phyloP scores from a whole-genome alignment of 2,329 filamentous ascomycete species.

The Fusarium denticulatum region DNA sequence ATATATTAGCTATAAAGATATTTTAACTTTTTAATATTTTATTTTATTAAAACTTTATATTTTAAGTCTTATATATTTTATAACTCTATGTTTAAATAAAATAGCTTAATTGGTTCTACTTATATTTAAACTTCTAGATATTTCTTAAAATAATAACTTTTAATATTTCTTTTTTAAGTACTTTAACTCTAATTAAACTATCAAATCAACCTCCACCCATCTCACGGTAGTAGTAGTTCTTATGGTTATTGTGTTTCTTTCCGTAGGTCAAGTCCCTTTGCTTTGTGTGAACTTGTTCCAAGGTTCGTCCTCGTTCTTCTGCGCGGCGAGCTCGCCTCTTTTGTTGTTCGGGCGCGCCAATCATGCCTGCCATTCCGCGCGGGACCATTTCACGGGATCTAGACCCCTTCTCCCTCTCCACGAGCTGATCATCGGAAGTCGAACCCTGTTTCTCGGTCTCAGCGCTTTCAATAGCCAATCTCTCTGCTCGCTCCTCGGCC shows the following conservation, averaged over 20 bases:
- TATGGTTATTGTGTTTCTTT: conserved; percentile 79
- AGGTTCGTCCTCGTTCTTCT: conserved; percentile 75
- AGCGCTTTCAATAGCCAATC: conserved; percentile 67
- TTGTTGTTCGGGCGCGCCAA: conserved; percentile 79
- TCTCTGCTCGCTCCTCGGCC: conserved; percentile 77
- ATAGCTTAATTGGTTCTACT: too few relatives aligned
- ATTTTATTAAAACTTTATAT: too few relatives aligned
- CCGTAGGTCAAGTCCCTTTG: conserved; percentile 76
- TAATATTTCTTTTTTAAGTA: background rate
- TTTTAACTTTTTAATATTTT: too few relatives aligned
- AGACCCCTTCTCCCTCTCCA: conserved; percentile 51
- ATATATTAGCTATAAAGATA: too few relatives aligned
- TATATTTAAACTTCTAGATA: too few relatives aligned
- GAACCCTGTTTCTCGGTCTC: conserved; percentile 44
- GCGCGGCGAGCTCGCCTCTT: conserved; percentile 73
- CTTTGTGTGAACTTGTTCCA: conserved; percentile 69
- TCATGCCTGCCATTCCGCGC: conserved; percentile 80
- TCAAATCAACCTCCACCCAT: conserved; percentile 54
- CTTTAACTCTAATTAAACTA: background rate
- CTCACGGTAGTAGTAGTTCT: conserved; percentile 65
- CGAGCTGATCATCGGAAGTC: conserved; percentile 48
- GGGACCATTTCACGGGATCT: conserved; percentile 67
- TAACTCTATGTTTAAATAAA: too few relatives aligned
- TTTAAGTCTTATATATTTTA: too few relatives aligned
- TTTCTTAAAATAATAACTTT: background rate